These are phyloP conservation scores for Solanum clarkiae DNA, from an alignment of 257 asterid species.

Conservation along the genomic window DNA sequence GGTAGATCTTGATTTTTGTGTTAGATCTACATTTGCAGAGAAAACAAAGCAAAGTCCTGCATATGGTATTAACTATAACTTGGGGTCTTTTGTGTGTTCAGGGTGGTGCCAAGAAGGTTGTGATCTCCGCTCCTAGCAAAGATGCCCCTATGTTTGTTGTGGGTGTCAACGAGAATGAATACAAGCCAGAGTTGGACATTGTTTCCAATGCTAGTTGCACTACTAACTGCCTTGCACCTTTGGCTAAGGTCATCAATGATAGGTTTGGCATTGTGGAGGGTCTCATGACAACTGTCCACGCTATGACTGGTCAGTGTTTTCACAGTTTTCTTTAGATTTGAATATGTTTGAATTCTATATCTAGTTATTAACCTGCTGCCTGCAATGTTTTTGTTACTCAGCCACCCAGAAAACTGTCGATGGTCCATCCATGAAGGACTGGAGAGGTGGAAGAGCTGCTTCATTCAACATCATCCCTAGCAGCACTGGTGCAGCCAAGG, in stretches of 20 bases:
- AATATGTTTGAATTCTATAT: not conserved
- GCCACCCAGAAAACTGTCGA: constrained; percentile 78
- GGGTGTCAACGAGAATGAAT: constrained; percentile 72
- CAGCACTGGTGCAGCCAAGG: constrained; percentile 89
- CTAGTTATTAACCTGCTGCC: not conserved
- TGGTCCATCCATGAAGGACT: constrained; percentile 83
- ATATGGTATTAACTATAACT: not conserved
- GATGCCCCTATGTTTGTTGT: constrained; percentile 84
- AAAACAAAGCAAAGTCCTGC: not conserved
- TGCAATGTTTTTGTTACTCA: not conserved
- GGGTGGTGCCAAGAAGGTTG: constrained; percentile 90
- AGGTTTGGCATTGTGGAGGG: constrained; percentile 80
- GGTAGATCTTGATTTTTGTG: not conserved
- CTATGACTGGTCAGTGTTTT: constrained; percentile 44
- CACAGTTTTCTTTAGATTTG: not conserved
- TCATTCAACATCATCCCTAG: constrained; percentile 79
- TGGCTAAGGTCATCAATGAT: constrained; percentile 66
- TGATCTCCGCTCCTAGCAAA: constrained; percentile 71
- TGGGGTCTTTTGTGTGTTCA: constrained; percentile 4
- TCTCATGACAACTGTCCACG: constrained; percentile 68
- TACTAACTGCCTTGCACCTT: constrained; percentile 70
- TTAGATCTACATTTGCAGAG: not conserved
- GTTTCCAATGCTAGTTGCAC: constrained; percentile 87
- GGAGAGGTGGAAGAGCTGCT: constrained; percentile 94
- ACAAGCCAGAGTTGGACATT: constrained; percentile 45